A percentile compares a stretch with the other conserved stretches of the same genome.
These are phyloP conservation scores for Paramyrothecium roridum DNA, from an alignment of 2,329 filamentous ascomycete genomes.

Conservation along the genomic window DNA sequence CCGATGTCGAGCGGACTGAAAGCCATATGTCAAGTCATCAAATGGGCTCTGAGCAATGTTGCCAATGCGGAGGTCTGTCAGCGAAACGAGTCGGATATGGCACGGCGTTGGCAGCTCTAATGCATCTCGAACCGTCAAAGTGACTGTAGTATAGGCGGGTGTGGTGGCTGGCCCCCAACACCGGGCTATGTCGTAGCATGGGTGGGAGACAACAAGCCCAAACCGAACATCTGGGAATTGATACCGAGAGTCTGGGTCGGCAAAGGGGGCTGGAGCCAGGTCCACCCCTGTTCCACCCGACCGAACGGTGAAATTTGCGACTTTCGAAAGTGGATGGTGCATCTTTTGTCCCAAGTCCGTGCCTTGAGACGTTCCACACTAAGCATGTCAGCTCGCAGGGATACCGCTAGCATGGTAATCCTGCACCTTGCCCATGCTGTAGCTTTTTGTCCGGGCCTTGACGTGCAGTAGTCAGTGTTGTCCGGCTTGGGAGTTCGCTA, in stretches of 20 bases:
- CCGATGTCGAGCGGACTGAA: background rate
- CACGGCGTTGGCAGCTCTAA: too few species aligned
- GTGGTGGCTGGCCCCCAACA: too few species aligned
- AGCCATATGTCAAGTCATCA: too few species aligned
- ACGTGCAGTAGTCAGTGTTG: background rate
- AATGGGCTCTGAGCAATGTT: too few species aligned
- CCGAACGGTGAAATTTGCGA: background rate
- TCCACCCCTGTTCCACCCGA: conserved; percentile 1
- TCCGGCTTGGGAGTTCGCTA: background rate
- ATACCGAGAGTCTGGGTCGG: conserved; percentile 31
- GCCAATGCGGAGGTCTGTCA: too few species aligned
- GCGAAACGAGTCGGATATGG: too few species aligned
- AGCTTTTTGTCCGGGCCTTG: background rate
- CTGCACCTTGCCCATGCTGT: conserved; percentile 3
- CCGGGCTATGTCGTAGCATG: background rate
- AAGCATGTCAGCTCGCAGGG: conserved; percentile 7
- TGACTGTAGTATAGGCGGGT: too few species aligned
- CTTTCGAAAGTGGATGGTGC: background rate
- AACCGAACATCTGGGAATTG: background rate
- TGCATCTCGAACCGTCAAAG: too few species aligned
- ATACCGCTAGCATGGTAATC: conserved; percentile 3
- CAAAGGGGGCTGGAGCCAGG: conserved; percentile 26
- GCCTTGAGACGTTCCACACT: conserved; percentile 3
- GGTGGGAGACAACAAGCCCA: background rate
- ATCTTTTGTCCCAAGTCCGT: background rate